Evolutionary conservation across 2,329 filamentous ascomycete species (phyloP), one percentile per base, ranked within the genome.

Genomic region (Talaromyces sp.): DNA sequence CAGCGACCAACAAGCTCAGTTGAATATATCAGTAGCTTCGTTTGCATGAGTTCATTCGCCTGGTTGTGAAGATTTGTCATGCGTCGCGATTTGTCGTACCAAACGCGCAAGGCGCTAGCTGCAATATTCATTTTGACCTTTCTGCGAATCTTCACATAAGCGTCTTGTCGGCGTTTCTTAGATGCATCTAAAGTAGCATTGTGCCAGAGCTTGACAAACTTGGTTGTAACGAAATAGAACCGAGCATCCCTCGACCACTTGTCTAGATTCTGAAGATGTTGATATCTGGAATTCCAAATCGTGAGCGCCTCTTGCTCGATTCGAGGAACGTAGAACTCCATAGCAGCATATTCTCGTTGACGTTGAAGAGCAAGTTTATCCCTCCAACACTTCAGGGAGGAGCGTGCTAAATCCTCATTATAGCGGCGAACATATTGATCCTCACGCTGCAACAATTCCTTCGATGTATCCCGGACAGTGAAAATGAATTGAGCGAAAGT

Each of bases 181-280:
- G 80, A 74, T 15, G 79, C 75, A 56, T 81, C 73, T 41, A 77
- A 67, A 1, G 79, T 80, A 19, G 78, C 77, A 39, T 74, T 70
- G 21, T 74, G 76, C 83, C 82, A 85, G 13, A 68, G 67, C 61
- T 78, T 81, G 53, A 85, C 63, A 2, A 75, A 70, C 41, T 71
- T 74, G 7, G 74, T 83, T 41, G 77, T 72, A n/a, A 81, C 65
- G 37, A 82, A 80, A 65, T 83, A 86, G 62, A 80, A 85, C 10
- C 75, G 71, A 22, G 82, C 82, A 66, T 82, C 78, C n/a, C 70
- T 69, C 25, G 82, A 79, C 80, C 80, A 82, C 22, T 72, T 72
- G 43, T 80, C 75, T 45, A 85, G 67, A 63, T 79, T 75, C 25
- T 69, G 65, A 10, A 78, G 68, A 61, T 82, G 75, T 15, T 75